Evolutionary conservation across 805 yeast species (phyloP), one percentile per base, ranked within the genome.

Genomic region (Metschnikowia baotianmanensis): DNA sequence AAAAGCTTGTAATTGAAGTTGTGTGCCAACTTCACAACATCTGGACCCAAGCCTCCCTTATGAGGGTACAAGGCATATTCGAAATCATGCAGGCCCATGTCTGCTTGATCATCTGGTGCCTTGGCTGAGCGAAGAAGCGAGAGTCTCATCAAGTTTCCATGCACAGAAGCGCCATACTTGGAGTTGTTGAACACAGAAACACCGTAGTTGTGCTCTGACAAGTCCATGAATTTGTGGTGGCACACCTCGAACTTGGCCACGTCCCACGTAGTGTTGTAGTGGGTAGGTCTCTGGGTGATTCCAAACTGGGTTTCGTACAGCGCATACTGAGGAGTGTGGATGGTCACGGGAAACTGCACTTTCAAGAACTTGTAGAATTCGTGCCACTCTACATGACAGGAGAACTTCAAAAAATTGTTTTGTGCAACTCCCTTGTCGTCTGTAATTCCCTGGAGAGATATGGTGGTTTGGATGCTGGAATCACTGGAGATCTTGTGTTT

Each of bases 201-300:
- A 57, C 99, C 99, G 56, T 87, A 90, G 46, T 76, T 78, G 61
- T 71, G 78, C 56, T 88, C 98, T 19, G 95, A 84, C 53, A 86
- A 80, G 59, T 91, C 99, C 52, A 95, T 91, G 65, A 87, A 91
- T 57, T 86, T 86, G 62, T 93, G 99, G 56, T 85, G 88, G 56
- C 96, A 86, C 9, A 89, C 96, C 64, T 91, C 99, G 62, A 91
- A 91, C 61, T 89, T 90, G 43, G 98, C 98, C 24, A 84, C 83
- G 56, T 91, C 99, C 98, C 98, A 91, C 1, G 87, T 71, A 0
- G 99, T 91, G 60, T 91, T 93, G 67, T 72, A 91, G 63, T 91
- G 97, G 0, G 98, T 91, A 34, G 98, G 96, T 51, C 98, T 78
- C 55, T 77, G 81, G 5, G 96, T 91, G 33, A 86, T 64, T 39